A percentile compares a stretch with the other conserved stretches of the same genome.
Conservation (phyloP, 2,329 filamentous ascomycete species). For the Echinosphaeria canescens region DNA sequence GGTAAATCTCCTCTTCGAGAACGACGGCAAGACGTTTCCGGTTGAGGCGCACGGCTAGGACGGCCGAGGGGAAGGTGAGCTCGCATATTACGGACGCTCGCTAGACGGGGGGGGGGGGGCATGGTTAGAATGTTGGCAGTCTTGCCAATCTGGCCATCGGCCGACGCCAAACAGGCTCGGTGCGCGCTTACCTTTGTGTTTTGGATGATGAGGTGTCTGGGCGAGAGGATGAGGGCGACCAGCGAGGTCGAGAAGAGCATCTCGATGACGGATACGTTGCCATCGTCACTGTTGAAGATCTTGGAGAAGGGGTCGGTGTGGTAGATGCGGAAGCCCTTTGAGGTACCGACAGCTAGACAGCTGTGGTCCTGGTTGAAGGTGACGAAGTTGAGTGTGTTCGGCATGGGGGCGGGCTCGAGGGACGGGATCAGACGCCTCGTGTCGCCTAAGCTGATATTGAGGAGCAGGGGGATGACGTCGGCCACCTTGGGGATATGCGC, state of each 20-base stretch:
- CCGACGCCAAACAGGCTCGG: background rate
- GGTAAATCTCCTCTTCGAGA: slow-evolving; percentile 87
- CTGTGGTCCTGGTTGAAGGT: slow-evolving; percentile 99
- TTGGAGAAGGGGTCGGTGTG: slow-evolving; percentile 92
- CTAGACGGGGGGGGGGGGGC: slow-evolving; percentile 13
- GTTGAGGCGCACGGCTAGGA: slow-evolving; percentile 84
- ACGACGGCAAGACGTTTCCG: slow-evolving; percentile 85
- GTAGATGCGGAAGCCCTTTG: slow-evolving; percentile 88
- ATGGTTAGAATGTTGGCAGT: too few species aligned
- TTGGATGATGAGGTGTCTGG: slow-evolving; percentile 80
- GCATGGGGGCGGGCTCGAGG: slow-evolving; percentile 7
- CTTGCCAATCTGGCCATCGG: too few species aligned
- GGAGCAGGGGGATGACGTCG: too few species aligned
- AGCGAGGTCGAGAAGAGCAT: slow-evolving; percentile 98
- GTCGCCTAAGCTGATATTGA: too few species aligned
- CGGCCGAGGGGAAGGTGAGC: slow-evolving; percentile 92
- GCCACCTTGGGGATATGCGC: too few species aligned
- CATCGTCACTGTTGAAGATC: slow-evolving; percentile 84
- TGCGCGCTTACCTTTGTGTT: slow-evolving; percentile 66
- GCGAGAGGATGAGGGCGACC: slow-evolving; percentile 81
- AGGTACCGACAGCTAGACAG: slow-evolving; percentile 91
- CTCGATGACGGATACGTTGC: slow-evolving; percentile 88
- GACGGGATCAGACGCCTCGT: too few species aligned
- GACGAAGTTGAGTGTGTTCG: slow-evolving; percentile 68
- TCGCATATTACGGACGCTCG: slow-evolving; percentile 80